Percentiles rank a stretch among this genome's conserved stretches.
These are phyloP conservation scores for Phellopilus nigrolimitatus DNA, from an alignment of 1,284 basidiomycete genomes.

Conservation along the genomic window DNA sequence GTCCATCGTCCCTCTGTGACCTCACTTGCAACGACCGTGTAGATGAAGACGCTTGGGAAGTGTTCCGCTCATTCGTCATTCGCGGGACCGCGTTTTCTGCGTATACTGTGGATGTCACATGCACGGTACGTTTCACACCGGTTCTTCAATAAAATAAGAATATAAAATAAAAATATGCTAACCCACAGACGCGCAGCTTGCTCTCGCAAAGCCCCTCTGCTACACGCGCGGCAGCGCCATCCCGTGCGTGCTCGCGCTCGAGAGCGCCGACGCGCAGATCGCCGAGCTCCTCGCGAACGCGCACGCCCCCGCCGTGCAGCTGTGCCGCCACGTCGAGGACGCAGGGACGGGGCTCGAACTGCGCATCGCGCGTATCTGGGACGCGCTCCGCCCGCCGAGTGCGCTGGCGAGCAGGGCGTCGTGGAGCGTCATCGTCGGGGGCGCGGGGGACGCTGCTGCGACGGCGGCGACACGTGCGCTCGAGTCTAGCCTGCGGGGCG, in stretches of 20 bases:
- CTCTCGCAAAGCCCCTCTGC: constrained; percentile 10
- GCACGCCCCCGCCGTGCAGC: background rate
- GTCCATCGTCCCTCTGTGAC: background rate
- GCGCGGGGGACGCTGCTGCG: background rate
- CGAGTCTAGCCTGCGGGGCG: background rate
- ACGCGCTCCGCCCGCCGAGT: constrained; percentile 5
- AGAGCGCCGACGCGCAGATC: constrained; percentile 6
- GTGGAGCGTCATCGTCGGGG: background rate
- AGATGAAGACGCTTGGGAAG: constrained; percentile 11
- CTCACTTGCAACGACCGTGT: background rate
- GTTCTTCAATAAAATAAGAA: background rate
- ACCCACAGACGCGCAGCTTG: constrained; percentile 8
- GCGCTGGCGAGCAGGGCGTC: constrained; percentile 1
- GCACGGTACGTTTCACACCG: constrained; percentile 3
- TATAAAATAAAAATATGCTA: background rate
- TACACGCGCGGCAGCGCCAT: constrained; percentile 14
- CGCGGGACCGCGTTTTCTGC: constrained; percentile 11
- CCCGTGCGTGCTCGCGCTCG: constrained; percentile 7
- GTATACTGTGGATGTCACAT: constrained; percentile 5
- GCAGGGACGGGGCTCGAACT: background rate
- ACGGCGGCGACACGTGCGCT: background rate
- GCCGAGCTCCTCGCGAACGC: constrained; percentile 8
- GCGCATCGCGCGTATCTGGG: constrained; percentile 7
- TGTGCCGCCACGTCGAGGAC: constrained; percentile 3
- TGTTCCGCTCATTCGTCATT: constrained; percentile 1